Evolutionary conservation across 129 eudicot genomes (phyloP), one percentile per base, ranked within the genome.

Genomic region (Pulicaria dysenterica): DNA sequence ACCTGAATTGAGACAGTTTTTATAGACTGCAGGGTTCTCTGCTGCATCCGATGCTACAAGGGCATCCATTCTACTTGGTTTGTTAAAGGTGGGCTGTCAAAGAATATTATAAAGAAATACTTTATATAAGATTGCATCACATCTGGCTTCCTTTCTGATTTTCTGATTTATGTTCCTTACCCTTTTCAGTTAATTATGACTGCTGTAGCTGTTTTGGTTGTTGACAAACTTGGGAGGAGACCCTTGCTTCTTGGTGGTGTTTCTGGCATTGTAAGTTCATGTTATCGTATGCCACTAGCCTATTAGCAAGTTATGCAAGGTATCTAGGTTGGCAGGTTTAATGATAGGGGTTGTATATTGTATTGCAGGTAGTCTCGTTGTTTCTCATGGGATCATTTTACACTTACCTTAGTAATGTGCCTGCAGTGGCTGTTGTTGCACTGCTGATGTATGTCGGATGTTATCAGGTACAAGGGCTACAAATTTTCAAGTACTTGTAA

Each of bases 231-330:
- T 73, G 98, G 98, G 55, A 88, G 98, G 84, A 86, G 98, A 76
- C 98, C 98, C 69, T 77, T 94, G 78, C 89, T 94, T 40, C 86
- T 94, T 77, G 96, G 95, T 19, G 98, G 98, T 34, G 98, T 94
- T 63, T 89, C 98, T 60, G 98, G 95, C 62, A 86, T 94, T 78
- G 98, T 89, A 83, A 85, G 88, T 75, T 74, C 37, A 47, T 55
- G 1, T 69, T 45, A 4, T 55, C n/a, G 67, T 64, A 2, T 62
- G 36, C 41, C 36, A 31, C 54, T 76, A 38, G 58, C 40, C 42
- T 58, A n/a, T 34, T 37, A 43, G 31, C n/a, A 46, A 73, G 58
- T 36, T 61, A 60, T 19, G 41, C 3, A 37, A 34, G 17, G 40
- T 44, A 43, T 36, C 48, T 10, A 44, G 48, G 70, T 62, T 38